phyloP scores from a whole-genome alignment of 2,329 filamentous ascomycete genomes.

The Penicillium palitans region DNA sequence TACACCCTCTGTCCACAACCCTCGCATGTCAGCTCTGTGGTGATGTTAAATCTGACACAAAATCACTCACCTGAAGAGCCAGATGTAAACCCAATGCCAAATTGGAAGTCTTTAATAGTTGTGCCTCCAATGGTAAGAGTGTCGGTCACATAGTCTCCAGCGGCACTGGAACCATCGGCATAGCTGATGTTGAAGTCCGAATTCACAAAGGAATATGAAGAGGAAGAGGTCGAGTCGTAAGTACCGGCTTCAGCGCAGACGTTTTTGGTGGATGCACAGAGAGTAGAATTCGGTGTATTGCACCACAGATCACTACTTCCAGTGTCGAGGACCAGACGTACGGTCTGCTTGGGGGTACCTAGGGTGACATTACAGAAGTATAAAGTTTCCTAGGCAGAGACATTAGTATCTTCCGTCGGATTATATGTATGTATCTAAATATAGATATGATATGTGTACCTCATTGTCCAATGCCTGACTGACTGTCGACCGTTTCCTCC shows the following conservation, averaged over 20 bases:
- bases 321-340: slow-evolving; percentile 62
- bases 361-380: slow-evolving; percentile 61
- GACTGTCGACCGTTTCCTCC: slow-evolving; percentile 45
- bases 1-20: slow-evolving; percentile 62
- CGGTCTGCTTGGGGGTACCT: slow-evolving; percentile 57
- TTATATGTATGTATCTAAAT: not conserved
- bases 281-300: slow-evolving; percentile 53
- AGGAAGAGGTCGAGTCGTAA: slow-evolving; percentile 61
- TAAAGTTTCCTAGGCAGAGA: slow-evolving; percentile 48
- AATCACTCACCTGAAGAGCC: slow-evolving; percentile 45
- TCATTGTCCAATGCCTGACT: slow-evolving; percentile 56
- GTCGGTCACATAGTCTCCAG: slow-evolving; percentile 79
- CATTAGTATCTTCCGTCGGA: not conserved
- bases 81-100: slow-evolving; percentile 60
- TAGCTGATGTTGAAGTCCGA: slow-evolving; percentile 85
- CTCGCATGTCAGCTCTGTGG: not conserved
- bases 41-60: not conserved
- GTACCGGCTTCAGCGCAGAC: slow-evolving; percentile 53
- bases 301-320: slow-evolving; percentile 65
- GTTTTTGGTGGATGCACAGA: slow-evolving; percentile 46
- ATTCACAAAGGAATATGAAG: slow-evolving; percentile 72
- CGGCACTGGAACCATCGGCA: slow-evolving; percentile 74
- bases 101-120: slow-evolving; percentile 54
- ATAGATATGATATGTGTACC: slow-evolving; percentile 28
- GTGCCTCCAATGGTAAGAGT: slow-evolving; percentile 58